Evolutionary conservation across 2,329 filamentous ascomycete species (phyloP).

Genomic region (Neurospora sp.): DNA sequence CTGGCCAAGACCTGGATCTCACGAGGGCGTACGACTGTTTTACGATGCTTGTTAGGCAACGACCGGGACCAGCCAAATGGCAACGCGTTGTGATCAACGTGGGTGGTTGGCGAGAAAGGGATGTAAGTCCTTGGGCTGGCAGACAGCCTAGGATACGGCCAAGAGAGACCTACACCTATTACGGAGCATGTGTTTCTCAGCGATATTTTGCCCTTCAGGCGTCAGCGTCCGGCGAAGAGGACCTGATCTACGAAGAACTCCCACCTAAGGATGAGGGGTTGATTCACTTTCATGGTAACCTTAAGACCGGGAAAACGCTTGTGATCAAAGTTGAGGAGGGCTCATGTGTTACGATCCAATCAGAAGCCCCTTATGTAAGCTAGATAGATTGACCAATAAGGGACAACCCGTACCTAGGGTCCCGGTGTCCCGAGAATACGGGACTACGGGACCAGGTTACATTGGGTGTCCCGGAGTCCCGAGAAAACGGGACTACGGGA

Average conservation of each 20-base stretch:
- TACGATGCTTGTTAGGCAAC: neutral
- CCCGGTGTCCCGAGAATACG: too few species aligned
- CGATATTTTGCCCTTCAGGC: neutral
- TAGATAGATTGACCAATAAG: too few species aligned
- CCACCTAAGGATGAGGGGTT: neutral
- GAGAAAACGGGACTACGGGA: too few species aligned
- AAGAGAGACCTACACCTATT: neutral
- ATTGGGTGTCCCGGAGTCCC: too few species aligned
- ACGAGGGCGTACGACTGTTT: conserved; percentile 1
- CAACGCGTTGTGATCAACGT: neutral
- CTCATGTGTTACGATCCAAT: too few species aligned
- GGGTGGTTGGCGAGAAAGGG: neutral
- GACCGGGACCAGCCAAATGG: neutral
- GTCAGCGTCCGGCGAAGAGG: neutral
- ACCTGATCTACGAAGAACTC: neutral
- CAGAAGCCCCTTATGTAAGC: too few species aligned
- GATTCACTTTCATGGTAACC: neutral
- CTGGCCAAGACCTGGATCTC: neutral
- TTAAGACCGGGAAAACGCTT: neutral
- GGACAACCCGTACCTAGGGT: too few species aligned
- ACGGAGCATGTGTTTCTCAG: neutral
- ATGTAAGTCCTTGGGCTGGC: neutral
- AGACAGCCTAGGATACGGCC: neutral
- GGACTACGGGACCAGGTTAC: too few species aligned
- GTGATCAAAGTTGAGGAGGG: neutral